Conservation (phyloP, 306 rosid genomes). For the Cucumis cinereus region DNA sequence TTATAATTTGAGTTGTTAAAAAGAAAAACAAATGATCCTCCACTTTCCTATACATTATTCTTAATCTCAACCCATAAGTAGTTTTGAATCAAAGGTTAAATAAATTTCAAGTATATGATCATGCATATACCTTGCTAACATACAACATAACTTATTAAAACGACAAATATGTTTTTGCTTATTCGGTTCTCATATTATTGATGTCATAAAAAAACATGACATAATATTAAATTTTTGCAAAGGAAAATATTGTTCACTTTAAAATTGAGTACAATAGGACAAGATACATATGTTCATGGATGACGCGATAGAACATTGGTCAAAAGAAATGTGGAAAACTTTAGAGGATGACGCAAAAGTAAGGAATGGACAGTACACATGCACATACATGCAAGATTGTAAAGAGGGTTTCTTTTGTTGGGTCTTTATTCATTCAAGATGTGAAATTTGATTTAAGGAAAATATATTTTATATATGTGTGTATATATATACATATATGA, state of each 20-base stretch:
- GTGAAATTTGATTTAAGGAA: not conserved
- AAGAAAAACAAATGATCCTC: not conserved
- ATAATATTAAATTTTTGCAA: too few relatives aligned
- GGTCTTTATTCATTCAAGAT: not conserved
- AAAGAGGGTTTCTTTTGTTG: not conserved
- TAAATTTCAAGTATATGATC: too few relatives aligned
- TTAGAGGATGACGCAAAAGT: not conserved
- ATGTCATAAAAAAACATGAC: too few relatives aligned
- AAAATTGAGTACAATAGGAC: not conserved
- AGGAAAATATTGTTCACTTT: not conserved
- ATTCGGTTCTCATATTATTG: too few relatives aligned
- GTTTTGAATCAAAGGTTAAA: too few relatives aligned
- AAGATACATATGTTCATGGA: not conserved
- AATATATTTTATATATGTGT: too few relatives aligned
- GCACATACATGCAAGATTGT: conserved; percentile 4
- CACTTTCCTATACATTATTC: conserved; percentile 13
- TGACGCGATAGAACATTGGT: not conserved
- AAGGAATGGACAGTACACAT: not conserved
- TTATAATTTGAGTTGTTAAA: conserved; percentile 5
- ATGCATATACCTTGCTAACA: too few relatives aligned
- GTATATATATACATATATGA: too few relatives aligned
- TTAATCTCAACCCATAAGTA: not conserved
- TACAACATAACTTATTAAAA: too few relatives aligned
- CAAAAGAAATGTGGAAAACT: not conserved
- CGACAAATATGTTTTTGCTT: too few relatives aligned